These are phyloP conservation scores for Pseudonitzschia multistriata DNA, from an alignment of 108 stramenopile genomes.

Conservation along the genomic window DNA sequence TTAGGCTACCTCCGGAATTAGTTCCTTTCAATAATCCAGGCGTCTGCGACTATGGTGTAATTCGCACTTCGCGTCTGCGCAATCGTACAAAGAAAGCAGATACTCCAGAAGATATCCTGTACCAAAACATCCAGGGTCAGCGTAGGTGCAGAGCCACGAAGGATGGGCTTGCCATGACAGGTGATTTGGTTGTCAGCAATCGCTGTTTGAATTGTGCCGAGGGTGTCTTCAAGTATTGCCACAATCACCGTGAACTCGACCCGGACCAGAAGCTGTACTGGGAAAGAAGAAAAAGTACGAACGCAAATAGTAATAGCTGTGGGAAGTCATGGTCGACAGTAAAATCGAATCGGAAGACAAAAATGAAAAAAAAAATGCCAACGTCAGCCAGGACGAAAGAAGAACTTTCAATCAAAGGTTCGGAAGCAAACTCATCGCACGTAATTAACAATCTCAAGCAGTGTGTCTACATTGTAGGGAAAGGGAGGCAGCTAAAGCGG, in stretches of 20 bases:
- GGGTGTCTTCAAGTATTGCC: conserved; percentile 13
- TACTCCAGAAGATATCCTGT: neutral
- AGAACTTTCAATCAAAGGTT: too few relatives aligned
- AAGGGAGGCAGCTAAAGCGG: neutral
- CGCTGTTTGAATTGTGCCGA: conserved; percentile 12
- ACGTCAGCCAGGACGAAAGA: neutral
- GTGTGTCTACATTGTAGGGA: neutral
- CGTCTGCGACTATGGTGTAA: neutral
- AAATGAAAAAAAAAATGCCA: neutral
- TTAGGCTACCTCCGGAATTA: conserved; percentile 4
- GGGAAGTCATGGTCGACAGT: neutral
- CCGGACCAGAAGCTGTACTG: neutral
- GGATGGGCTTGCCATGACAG: neutral
- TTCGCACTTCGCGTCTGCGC: conserved; percentile 11
- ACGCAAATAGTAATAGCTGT: neutral
- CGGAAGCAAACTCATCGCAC: neutral
- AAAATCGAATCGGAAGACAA: neutral
- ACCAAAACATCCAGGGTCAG: conserved; percentile 5
- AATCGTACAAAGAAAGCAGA: neutral
- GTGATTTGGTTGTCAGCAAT: neutral
- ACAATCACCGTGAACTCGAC: conserved; percentile 10
- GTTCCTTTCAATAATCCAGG: conserved; percentile 12
- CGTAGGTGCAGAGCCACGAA: conserved; percentile 4
- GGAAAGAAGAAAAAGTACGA: neutral
- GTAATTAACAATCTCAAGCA: neutral